A percentile compares a stretch with the other conserved stretches of the same genome.
phyloP scores from a whole-genome alignment of 192 early-diverging fungal species.

The Rhizophagus clarus region DNA sequence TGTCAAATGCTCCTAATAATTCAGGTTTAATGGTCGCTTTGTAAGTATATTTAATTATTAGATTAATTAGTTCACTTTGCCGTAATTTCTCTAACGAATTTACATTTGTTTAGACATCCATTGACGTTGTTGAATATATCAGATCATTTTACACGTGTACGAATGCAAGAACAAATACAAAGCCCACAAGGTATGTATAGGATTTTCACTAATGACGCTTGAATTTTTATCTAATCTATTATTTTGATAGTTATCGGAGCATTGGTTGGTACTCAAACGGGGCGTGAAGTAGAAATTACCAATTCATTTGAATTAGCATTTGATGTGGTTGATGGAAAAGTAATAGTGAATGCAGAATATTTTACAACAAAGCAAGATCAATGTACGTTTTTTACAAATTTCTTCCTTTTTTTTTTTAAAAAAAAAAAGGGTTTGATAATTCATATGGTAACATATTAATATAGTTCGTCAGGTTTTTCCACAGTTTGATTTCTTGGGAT shows the following conservation, averaged over 20 bases:
- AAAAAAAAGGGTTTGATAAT: not conserved
- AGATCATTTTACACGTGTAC: constrained; percentile 79
- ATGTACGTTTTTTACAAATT: constrained; percentile 50
- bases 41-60: constrained; percentile 32
- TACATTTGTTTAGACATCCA: constrained; percentile 70
- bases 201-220: not conserved
- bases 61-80: not conserved
- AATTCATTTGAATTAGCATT: constrained; percentile 81
- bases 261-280: constrained; percentile 71
- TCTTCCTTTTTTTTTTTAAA: not conserved
- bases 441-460: not conserved
- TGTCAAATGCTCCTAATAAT: constrained; percentile 55
- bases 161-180: constrained; percentile 56
- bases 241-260: constrained; percentile 68
- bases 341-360: constrained; percentile 62
- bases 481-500: constrained; percentile 79
- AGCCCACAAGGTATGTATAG: constrained; percentile 7
- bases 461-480: constrained; percentile 85
- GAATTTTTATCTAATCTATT: not conserved
- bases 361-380: constrained; percentile 78
- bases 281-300: constrained; percentile 82
- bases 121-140: constrained; percentile 87
- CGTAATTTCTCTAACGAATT: not conserved
- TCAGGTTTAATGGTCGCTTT: constrained; percentile 56
- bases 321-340: constrained; percentile 39